These are phyloP conservation scores for Pleurotus djamor DNA, from an alignment of 768 basidiomycete species.

Conservation along the genomic window DNA sequence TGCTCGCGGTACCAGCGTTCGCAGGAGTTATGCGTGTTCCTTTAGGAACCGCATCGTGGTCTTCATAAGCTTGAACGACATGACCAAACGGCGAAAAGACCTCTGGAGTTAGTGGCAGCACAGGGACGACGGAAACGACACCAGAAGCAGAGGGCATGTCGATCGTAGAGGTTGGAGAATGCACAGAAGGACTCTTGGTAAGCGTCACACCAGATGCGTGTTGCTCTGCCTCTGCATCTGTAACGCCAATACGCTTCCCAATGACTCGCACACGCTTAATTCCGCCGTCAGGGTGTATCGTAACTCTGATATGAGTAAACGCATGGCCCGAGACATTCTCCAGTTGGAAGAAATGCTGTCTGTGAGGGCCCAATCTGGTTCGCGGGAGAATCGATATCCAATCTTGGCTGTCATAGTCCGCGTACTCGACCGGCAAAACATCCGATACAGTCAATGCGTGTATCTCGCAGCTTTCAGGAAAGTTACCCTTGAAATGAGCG, in stretches of 20 bases:
- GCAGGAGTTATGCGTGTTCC: constrained; percentile 74
- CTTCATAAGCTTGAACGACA: constrained; percentile 85
- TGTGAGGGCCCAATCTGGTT: constrained; percentile 84
- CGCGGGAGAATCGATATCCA: constrained; percentile 80
- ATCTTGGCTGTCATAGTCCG: constrained; percentile 34
- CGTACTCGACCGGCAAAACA: constrained; percentile 24
- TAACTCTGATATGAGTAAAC: constrained; percentile 85
- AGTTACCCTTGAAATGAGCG: constrained; percentile 94
- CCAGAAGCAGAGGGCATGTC: background rate
- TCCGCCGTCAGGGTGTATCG: constrained; percentile 94
- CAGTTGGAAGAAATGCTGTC: constrained; percentile 87
- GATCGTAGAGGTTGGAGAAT: background rate
- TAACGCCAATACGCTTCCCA: constrained; percentile 45
- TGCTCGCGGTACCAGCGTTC: constrained; percentile 87
- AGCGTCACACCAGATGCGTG: background rate
- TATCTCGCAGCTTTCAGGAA: constrained; percentile 84
- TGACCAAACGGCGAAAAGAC: constrained; percentile 88
- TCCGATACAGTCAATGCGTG: constrained; percentile 44
- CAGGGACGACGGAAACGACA: constrained; percentile 35
- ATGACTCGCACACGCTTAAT: constrained; percentile 88
- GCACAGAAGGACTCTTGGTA: background rate
- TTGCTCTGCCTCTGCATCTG: constrained; percentile 5
- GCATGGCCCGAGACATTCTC: constrained; percentile 53
- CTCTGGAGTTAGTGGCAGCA: constrained; percentile 75
- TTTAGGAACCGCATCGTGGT: constrained; percentile 63